Evolutionary conservation across 1,139 yeast genomes (phyloP).

Genomic region (Pichia sp.): DNA sequence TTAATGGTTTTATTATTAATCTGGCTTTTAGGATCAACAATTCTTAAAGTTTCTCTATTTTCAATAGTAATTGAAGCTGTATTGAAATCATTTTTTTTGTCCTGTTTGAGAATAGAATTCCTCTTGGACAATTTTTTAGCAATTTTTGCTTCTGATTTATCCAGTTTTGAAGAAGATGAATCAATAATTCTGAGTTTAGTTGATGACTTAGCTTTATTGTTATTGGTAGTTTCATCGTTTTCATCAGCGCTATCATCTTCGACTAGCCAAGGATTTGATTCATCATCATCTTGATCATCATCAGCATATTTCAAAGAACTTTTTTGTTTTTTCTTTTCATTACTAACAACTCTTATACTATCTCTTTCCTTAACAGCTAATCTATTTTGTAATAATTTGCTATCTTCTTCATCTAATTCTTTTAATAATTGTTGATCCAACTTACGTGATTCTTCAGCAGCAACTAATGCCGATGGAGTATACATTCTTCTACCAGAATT

Average conservation of each 20-base stretch:
- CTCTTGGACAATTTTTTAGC: conserved; percentile 32
- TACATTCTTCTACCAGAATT: conserved; percentile 82
- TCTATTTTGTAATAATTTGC: conserved; percentile 40
- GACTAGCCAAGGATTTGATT: background rate
- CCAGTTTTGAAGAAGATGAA: conserved; percentile 44
- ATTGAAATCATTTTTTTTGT: conserved; percentile 26
- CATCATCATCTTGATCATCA: conserved; percentile 3
- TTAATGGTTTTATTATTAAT: conserved; percentile 5
- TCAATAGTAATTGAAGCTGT: conserved; percentile 41
- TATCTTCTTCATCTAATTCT: conserved; percentile 53
- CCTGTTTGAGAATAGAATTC: conserved; percentile 28
- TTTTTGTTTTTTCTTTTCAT: conserved; percentile 8
- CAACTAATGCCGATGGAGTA: conserved; percentile 58
- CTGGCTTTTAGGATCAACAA: conserved; percentile 21
- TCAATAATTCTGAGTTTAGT: conserved; percentile 51
- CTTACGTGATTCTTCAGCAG: conserved; percentile 39
- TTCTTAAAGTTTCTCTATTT: conserved; percentile 37
- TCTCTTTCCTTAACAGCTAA: conserved; percentile 17
- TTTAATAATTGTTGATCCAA: conserved; percentile 37
- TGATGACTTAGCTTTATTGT: conserved; percentile 32
- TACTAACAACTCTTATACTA: conserved; percentile 1
- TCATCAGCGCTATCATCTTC: conserved; percentile 12
- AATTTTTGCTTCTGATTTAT: conserved; percentile 47
- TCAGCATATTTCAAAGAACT: background rate
- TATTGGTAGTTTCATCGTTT: conserved; percentile 19